Conservation (phyloP, 495 filamentous ascomycete genomes). For the Aspergillus bertholletiae region DNA sequence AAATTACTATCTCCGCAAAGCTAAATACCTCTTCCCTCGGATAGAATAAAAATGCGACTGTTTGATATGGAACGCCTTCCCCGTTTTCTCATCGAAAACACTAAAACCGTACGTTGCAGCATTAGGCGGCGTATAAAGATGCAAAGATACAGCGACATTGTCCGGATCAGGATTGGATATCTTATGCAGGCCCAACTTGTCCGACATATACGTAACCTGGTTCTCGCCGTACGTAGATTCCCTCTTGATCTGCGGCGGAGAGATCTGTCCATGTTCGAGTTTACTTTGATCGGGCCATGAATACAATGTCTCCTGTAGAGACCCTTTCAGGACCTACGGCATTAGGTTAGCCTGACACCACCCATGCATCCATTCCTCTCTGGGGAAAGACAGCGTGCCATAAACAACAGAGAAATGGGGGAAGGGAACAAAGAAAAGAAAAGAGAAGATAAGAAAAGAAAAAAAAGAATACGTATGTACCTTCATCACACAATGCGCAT, state of each 20-base stretch:
- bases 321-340: conserved; percentile 64
- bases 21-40: conserved; percentile 17
- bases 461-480: no score
- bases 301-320: conserved; percentile 76
- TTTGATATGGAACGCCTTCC: conserved; percentile 65
- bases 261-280: conserved; percentile 44
- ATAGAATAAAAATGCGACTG: conserved; percentile 60
- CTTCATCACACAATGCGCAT: conserved; percentile 74
- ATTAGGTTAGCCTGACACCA: background rate
- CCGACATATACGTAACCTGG: conserved; percentile 80
- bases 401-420: no score
- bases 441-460: no score
- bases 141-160: conserved; percentile 79
- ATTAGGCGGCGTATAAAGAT: conserved; percentile 89
- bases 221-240: conserved; percentile 52
- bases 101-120: conserved; percentile 71
- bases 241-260: conserved; percentile 38
- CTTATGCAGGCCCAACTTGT: conserved; percentile 78
- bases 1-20: background rate
- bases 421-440: no score
- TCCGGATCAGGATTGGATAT: conserved; percentile 69
- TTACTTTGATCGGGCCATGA: conserved; percentile 60
- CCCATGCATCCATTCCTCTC: no score
- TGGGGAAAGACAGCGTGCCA: no score
- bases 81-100: conserved; percentile 68